Evolutionary conservation across 495 filamentous ascomycete genomes (phyloP).

Genomic region (Aspergillus asperescens): DNA sequence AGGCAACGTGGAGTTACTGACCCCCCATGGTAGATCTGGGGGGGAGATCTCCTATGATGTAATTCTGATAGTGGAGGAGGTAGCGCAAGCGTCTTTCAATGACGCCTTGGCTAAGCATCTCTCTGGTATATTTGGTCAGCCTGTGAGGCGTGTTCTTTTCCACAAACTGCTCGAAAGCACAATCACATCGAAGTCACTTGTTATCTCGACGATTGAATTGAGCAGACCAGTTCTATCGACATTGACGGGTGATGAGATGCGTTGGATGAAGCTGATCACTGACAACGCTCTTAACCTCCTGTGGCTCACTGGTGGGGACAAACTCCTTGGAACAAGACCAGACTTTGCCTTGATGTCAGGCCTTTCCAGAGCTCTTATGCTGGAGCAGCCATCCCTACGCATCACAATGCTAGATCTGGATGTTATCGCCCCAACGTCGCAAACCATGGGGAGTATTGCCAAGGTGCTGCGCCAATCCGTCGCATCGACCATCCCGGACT

Average conservation of each 20-base stretch:
- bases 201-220: slow-evolving; percentile 19
- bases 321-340: slow-evolving; percentile 22
- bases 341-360: slow-evolving; percentile 28
- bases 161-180: neutral
- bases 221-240: slow-evolving; percentile 25
- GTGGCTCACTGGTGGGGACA: slow-evolving; percentile 29
- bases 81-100: no score
- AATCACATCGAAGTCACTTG: neutral
- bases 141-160: neutral
- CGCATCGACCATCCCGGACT: no score
- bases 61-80: no score
- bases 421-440: no score
- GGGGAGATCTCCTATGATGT: no score
- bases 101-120: no score
- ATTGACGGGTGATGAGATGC: slow-evolving; percentile 23
- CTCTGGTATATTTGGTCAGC: no score
- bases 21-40: neutral
- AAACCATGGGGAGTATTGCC: no score
- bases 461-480: no score
- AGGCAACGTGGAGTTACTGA: neutral
- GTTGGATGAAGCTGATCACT: slow-evolving; percentile 25
- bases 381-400: slow-evolving; percentile 34
- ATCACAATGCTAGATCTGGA: slow-evolving; percentile 29
- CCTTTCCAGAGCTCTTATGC: slow-evolving; percentile 30
- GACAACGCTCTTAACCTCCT: slow-evolving; percentile 24